Base-by-base conservation (phyloP, 192 early-diverging fungal genomes). In the Podila horticola region DNA sequence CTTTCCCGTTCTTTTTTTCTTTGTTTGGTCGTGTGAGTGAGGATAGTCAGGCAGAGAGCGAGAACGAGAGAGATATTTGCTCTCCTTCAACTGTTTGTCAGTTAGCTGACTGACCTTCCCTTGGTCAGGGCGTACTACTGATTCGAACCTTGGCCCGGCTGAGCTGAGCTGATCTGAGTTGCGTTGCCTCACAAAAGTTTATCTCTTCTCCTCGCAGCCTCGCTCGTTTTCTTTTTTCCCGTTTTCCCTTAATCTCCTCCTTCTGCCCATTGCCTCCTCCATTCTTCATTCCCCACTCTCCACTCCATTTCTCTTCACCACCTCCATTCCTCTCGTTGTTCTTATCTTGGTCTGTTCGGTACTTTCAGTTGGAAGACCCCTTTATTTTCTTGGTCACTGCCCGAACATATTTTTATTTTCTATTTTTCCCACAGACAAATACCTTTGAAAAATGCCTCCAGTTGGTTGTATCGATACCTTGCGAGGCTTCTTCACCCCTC, bases 381-480 rank as follows among this genome's bases (percentile, higher is more conserved):
- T 17, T 55, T 55, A 36, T 36, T 52, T 7, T 52, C n/a, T 52
- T 22, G 50, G 5, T 9, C 50, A 1, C n/a, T 52, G 1, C 20
- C 50, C 6, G 50, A n/a, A n/a, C 17, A 20, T 1, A 52, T 55
- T 55, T 11, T 50, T 20, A 6, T 11, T 19, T 12, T 24, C 24
- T 11, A 10, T 55, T 55, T 55, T 55, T 55, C 52, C 24, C 52
- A 55, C 24, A 55, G 24, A 26, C 26, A 33, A 33, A 26, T 10
- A 61, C 20, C 29, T 33, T 6, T 58, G 55, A 58, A n/a, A 58
- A 58, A 58, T n/a, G 55, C 59, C 59, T 26, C 59, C 59, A 20
- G 30, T 61, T 20, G 59, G 59, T 26, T 61, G 59, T 30, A 61
- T 61, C 11, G 59, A 61, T 6, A 61, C 59, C 30, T 26, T 61